phyloP scores from a whole-genome alignment of 257 asterid species.

The Pogostemon cablin region DNA sequence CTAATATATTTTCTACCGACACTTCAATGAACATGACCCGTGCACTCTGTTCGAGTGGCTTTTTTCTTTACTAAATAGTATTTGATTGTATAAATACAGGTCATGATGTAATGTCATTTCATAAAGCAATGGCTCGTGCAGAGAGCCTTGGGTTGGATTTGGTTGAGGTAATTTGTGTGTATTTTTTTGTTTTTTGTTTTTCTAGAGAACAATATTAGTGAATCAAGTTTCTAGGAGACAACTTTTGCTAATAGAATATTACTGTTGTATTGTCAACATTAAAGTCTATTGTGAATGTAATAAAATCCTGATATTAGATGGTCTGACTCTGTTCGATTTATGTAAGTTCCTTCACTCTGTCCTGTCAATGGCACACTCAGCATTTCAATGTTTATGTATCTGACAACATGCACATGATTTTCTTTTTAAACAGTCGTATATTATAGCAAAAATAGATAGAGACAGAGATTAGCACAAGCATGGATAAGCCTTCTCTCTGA shows the following conservation, averaged over 20 bases:
- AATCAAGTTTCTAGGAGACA: slow-evolving; percentile 15
- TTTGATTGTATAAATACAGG: slow-evolving; percentile 46
- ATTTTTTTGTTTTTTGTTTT: neutral
- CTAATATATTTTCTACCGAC: neutral
- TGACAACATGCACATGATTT: neutral
- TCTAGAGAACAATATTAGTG: neutral
- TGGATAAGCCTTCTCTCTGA: neutral
- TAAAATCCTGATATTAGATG: slow-evolving; percentile 14
- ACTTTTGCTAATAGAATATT: neutral
- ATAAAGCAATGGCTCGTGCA: slow-evolving; percentile 66
- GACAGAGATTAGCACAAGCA: slow-evolving; percentile 3
- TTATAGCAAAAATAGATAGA: slow-evolving; percentile 9
- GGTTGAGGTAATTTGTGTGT: slow-evolving; percentile 65
- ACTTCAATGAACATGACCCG: slow-evolving; percentile 3
- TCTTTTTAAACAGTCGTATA: neutral
- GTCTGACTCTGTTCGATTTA: slow-evolving; percentile 12
- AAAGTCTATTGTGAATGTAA: neutral
- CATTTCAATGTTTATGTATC: neutral
- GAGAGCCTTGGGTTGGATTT: slow-evolving; percentile 64
- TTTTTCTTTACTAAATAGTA: neutral
- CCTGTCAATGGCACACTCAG: slow-evolving; percentile 14
- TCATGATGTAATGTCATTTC: slow-evolving; percentile 54
- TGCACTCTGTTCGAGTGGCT: neutral
- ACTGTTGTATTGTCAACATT: neutral
- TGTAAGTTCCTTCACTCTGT: slow-evolving; percentile 3